Percentiles rank a stretch among this genome's conserved stretches.
These are phyloP conservation scores for Colletotrichum graminicola DNA, from an alignment of 2,329 filamentous ascomycete species.

Conservation along the genomic window DNA sequence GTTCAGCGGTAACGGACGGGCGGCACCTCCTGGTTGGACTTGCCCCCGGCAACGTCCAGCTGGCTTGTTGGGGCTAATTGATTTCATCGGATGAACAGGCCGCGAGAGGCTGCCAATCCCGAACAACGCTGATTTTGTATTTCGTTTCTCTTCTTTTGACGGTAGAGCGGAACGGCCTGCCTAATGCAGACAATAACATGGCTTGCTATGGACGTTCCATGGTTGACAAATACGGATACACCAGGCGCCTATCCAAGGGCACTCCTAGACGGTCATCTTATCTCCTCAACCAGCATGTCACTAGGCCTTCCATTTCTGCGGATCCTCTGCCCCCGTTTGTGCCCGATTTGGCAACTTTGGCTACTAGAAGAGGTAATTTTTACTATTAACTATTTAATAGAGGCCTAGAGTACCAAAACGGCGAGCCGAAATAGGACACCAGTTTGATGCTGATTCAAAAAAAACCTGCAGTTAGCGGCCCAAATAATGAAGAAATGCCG, in stretches of 20 bases:
- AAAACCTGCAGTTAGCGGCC: background rate
- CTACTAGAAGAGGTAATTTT: too few species aligned
- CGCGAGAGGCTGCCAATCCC: constrained; percentile 12
- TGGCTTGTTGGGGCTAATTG: constrained; percentile 16
- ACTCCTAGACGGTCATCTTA: constrained; percentile 69
- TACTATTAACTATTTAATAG: too few species aligned
- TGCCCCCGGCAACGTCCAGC: too few species aligned
- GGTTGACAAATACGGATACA: constrained; percentile 13
- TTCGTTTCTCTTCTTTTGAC: background rate
- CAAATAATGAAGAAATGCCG: background rate
- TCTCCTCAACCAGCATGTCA: constrained; percentile 62
- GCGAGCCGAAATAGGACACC: constrained; percentile 5
- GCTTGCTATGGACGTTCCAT: constrained; percentile 25
- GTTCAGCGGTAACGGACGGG: constrained; percentile 5
- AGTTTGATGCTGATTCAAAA: background rate
- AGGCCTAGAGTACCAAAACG: too few species aligned
- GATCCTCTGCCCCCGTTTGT: constrained; percentile 62
- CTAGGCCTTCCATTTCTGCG: constrained; percentile 51
- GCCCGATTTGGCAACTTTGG: constrained; percentile 59
- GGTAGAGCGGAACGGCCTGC: constrained; percentile 6
- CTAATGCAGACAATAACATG: constrained; percentile 14
- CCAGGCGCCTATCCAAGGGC: constrained; percentile 45
- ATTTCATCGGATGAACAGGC: constrained; percentile 30
- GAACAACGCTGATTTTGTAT: background rate
- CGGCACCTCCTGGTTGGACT: constrained; percentile 4